Evolutionary conservation across 305 asterid species (phyloP).

Genomic region (Ilex paraguariensis): DNA sequence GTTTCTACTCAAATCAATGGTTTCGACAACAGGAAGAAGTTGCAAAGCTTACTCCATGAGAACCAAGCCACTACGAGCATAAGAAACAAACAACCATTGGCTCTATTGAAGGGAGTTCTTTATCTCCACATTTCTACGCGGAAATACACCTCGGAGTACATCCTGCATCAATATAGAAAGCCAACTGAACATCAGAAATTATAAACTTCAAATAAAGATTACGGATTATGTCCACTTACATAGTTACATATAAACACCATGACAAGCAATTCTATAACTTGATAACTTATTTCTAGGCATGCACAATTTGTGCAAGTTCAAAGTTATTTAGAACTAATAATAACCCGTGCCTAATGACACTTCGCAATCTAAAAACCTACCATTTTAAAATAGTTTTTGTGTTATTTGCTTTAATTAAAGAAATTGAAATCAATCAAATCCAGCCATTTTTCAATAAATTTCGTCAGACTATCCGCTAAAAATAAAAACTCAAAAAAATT

Average conservation of each 20-base stretch:
- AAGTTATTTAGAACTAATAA: too few relatives aligned
- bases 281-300: not conserved
- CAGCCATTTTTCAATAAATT: too few relatives aligned
- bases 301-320: not conserved
- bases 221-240: too few relatives aligned
- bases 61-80: conserved; percentile 73
- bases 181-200: not conserved
- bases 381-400: too few relatives aligned
- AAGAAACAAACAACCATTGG: conserved; percentile 81
- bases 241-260: not conserved
- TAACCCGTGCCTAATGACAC: too few relatives aligned
- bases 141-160: conserved; percentile 82
- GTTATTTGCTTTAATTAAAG: too few relatives aligned
- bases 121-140: conserved; percentile 87
- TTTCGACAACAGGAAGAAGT: conserved; percentile 84
- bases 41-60: conserved; percentile 97
- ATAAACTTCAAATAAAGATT: not conserved
- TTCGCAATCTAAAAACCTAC: too few relatives aligned
- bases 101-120: conserved; percentile 84
- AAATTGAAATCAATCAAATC: too few relatives aligned
- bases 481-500: too few relatives aligned
- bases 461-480: too few relatives aligned
- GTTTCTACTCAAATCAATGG: conserved; percentile 92
- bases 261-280: not conserved
- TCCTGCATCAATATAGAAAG: conserved; percentile 43